Conservation (phyloP, 257 asterid genomes). For the Eucommia ulmoides region DNA sequence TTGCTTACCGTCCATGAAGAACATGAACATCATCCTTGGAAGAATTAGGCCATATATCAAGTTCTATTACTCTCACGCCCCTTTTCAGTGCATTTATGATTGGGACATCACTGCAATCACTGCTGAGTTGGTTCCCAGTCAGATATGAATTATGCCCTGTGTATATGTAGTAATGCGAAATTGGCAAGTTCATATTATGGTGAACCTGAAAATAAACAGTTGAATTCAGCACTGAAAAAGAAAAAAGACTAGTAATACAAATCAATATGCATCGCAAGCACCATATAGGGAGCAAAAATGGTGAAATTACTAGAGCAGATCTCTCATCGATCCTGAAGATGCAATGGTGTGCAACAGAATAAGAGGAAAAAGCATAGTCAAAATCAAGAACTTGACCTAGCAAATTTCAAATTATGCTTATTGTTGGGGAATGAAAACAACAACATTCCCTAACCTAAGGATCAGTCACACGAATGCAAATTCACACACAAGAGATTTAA, state of each 20-base stretch:
- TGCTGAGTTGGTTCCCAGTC: slow-evolving; percentile 60
- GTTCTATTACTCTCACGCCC: slow-evolving; percentile 56
- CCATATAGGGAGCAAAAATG: too few species aligned
- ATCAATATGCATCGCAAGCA: too few species aligned
- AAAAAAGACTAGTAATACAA: neutral
- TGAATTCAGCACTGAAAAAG: neutral
- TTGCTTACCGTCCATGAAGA: slow-evolving; percentile 52
- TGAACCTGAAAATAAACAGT: slow-evolving; percentile 38
- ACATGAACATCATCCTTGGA: slow-evolving; percentile 35
- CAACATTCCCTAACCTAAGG: too few species aligned
- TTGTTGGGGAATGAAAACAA: too few species aligned
- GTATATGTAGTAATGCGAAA: slow-evolving; percentile 59
- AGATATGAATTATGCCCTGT: slow-evolving; percentile 61
- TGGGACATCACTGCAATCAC: slow-evolving; percentile 58
- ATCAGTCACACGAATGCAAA: too few species aligned
- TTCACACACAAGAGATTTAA: too few species aligned
- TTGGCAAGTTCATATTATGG: slow-evolving; percentile 57
- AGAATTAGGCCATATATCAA: slow-evolving; percentile 69
- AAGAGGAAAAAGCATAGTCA: too few species aligned
- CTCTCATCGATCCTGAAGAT: too few species aligned
- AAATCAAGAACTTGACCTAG: too few species aligned
- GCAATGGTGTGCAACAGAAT: too few species aligned
- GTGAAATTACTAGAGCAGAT: too few species aligned
- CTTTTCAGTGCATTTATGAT: slow-evolving; percentile 38
- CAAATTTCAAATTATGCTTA: too few species aligned